Percentiles rank a stretch among this genome's conserved stretches.
These are phyloP conservation scores for Gracilaria caudata DNA, from an alignment of 23 red algal species.

Conservation along the genomic window DNA sequence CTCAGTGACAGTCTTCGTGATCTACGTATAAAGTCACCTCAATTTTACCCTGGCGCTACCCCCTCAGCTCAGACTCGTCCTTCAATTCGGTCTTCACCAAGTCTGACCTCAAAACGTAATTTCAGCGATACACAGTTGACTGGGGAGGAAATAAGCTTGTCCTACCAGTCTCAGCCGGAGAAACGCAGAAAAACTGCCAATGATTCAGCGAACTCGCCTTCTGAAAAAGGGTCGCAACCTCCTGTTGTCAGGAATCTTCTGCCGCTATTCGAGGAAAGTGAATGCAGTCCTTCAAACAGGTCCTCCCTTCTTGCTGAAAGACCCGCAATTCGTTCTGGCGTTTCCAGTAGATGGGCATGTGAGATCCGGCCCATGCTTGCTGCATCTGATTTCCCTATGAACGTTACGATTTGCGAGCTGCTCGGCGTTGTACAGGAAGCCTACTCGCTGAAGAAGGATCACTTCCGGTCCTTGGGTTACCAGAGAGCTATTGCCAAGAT, in stretches of 20 bases:
- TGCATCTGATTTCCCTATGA: slow-evolving; percentile 37
- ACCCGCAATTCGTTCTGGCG: neutral
- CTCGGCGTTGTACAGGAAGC: slow-evolving; percentile 45
- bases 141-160: neutral
- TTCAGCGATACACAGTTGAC: slow-evolving; percentile 18
- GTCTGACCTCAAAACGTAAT: neutral
- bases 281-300: too few relatives aligned
- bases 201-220: neutral
- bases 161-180: neutral
- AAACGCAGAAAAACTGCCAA: slow-evolving; percentile 13
- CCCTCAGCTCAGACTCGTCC: slow-evolving; percentile 3
- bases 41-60: slow-evolving; percentile 1
- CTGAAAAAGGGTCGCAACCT: neutral
- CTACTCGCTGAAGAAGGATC: slow-evolving; percentile 45
- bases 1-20: slow-evolving; percentile 43
- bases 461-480: slow-evolving; percentile 56
- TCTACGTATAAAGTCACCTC: slow-evolving; percentile 31
- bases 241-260: neutral
- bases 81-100: neutral
- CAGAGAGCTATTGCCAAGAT: slow-evolving; percentile 64
- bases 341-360: slow-evolving; percentile 38
- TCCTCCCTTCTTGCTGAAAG: too few relatives aligned
- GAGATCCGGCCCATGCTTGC: slow-evolving; percentile 36
- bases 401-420: slow-evolving; percentile 56
- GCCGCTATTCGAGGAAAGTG: neutral